Evolutionary conservation across 2,329 filamentous ascomycete genomes (phyloP), one percentile per base, ranked within the genome.

Genomic region (Beauveria caledonica): DNA sequence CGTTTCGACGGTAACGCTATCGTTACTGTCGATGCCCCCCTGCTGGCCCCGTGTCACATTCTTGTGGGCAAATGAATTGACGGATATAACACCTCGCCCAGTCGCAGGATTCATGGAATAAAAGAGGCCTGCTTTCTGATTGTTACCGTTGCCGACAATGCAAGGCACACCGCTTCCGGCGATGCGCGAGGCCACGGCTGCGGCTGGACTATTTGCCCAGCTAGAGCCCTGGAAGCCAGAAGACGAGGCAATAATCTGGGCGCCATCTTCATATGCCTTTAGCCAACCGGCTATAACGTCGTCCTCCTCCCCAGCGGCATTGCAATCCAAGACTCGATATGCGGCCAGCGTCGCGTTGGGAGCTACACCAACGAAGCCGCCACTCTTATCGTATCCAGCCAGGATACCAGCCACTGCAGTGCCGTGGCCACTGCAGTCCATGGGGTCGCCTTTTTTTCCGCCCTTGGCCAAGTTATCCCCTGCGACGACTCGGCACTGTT

Each of bases 191-290:
- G 46, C 55, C 3, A 60, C 49, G 4, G 21, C 17, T 4, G 62
- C 36, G 6, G 40, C 15, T 3, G 42, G 50, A 7, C 36, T 21
- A 7, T 60, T 11, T 21, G 49, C 27, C 49, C 29, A 51, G 29
- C 11, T 39, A 10, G 19, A 7, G 49, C 49, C 49, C 27, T 17
- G 13, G 19, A 59, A 23, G 19, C 55, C 46, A 15, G 25, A n/a
- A 6, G 62, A 63, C 17, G 55, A 59, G 23, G 48, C 40, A 39
- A 63, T 62, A n/a, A 63, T 57, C 6, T 60, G n/a, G 23, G 60
- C 54, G 19, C 51, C 48, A 44, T 59, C 59, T 23, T 44, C 17
- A 6, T 49, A 17, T 17, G 62, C 62, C 44, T 59, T 36, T 17
- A 42, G 39, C 39, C 15, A 42, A 17, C 39, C 39, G 39, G 39